Evolutionary conservation across 768 basidiomycete species (phyloP), one percentile per base, ranked within the genome.

Genomic region (Pleurotus salmoneostramineus): DNA sequence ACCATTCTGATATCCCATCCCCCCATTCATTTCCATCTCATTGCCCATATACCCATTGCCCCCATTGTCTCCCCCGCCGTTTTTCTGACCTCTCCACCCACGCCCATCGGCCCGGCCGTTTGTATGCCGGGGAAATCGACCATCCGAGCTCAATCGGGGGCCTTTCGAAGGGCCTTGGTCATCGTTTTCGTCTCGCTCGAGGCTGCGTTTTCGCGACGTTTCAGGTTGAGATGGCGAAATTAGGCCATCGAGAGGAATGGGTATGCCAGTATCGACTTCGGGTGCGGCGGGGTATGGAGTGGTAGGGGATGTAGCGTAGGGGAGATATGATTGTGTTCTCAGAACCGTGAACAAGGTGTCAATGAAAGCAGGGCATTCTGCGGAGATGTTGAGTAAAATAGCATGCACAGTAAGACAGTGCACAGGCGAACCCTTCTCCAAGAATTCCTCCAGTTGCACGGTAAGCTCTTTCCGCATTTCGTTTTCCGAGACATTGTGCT

Each of bases 361-460:
- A 60, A 96, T 87, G 73, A 98, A 98, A 52, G 77, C 73, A 52
- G 73, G 72, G 66, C 80, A 87, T 80, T 94, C 88, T 81, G 73
- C 63, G 46, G 40, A 58, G 50, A 52, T 35, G 10, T 56, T 51
- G 43, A 57, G 51, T 61, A 21, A 4, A 31, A 12, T 5, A 61
- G 56, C 58, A 56, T 60, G 36, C 64, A 14, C 14, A 57, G 40
- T 57, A n/a, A 40, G 52, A 21, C 21, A 5, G 6, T 15, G 8
- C 43, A 6, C 47, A 33, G 15, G 67, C 79, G 59, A 59, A 91
- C 95, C 89, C 74, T 90, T 88, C 75, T 96, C 95, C 27, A 98
- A 80, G 70, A 98, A 98, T 71, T 97, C 95, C 56, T 89, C 89
- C 56, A 98, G 78, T 68, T 97, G 93, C 0, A 80, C 65, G 1